Conservation (phyloP, 1,284 basidiomycete species). For the Amylostereum chailletii region DNA sequence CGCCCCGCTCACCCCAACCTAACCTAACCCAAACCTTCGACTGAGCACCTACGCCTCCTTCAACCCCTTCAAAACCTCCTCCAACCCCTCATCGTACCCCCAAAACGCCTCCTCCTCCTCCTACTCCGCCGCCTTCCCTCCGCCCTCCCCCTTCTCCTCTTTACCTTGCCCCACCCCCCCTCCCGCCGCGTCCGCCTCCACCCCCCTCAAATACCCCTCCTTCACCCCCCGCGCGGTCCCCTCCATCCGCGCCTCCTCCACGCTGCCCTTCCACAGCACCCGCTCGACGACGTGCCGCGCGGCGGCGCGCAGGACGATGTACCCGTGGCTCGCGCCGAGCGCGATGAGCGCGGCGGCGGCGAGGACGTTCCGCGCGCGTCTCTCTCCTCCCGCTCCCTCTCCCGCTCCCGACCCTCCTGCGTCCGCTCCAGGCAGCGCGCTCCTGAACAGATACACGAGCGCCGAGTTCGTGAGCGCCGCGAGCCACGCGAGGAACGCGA, state of each 20-base stretch:
- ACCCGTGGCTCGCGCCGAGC: constrained; percentile 75
- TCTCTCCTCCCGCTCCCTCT: neutral
- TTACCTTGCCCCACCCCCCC: neutral
- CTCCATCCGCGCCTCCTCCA: constrained; percentile 52
- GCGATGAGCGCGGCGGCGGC: constrained; percentile 50
- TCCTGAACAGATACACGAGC: constrained; percentile 75
- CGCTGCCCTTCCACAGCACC: constrained; percentile 64
- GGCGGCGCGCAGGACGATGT: constrained; percentile 54
- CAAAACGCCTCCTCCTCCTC: constrained; percentile 32
- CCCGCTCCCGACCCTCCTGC: constrained; percentile 16
- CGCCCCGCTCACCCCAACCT: too few species aligned
- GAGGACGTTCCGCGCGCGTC: neutral
- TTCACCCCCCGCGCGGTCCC: constrained; percentile 54
- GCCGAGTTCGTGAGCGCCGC: constrained; percentile 80
- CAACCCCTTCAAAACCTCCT: constrained; percentile 41
- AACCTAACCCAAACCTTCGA: too few species aligned
- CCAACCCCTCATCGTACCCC: constrained; percentile 46
- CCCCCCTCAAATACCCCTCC: constrained; percentile 45
- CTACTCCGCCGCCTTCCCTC: constrained; percentile 6
- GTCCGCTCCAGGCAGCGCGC: constrained; percentile 15
- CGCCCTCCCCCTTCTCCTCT: constrained; percentile 9
- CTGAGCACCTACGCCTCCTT: constrained; percentile 31
- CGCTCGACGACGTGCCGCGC: constrained; percentile 68
- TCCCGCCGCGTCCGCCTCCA: neutral
- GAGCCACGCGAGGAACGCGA: constrained; percentile 86